Percentiles rank a stretch among this genome's conserved stretches.
Conservation (phyloP, 306 rosid genomes). For the Macrotyloma uniflorum region DNA sequence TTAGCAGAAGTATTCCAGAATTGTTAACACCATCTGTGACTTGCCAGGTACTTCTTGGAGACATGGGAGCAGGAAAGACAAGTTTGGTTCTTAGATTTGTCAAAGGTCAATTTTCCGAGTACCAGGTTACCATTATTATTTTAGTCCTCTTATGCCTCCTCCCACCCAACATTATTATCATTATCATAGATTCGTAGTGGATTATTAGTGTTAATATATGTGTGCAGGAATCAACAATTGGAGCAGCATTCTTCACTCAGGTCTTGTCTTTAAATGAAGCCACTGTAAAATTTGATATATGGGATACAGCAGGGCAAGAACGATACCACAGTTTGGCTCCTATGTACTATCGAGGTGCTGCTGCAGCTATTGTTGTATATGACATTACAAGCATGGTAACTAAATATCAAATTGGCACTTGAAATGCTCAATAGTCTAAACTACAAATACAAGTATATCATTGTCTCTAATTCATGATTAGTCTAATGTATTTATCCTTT, state of each 20-base stretch:
- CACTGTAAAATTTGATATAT: slow-evolving; percentile 81
- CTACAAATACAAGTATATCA: background rate
- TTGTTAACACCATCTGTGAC: background rate
- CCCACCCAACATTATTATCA: background rate
- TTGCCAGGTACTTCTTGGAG: slow-evolving; percentile 82
- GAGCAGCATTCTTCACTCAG: slow-evolving; percentile 92
- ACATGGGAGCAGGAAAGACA: slow-evolving; percentile 92
- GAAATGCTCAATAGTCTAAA: background rate
- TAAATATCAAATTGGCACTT: no score
- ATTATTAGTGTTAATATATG: background rate
- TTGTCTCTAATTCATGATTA: background rate
- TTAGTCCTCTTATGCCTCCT: background rate
- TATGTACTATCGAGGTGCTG: slow-evolving; percentile 96
- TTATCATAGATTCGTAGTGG: background rate
- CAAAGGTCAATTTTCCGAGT: slow-evolving; percentile 83
- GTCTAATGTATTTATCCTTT: background rate
- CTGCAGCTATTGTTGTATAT: slow-evolving; percentile 82
- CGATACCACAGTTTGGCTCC: slow-evolving; percentile 94
- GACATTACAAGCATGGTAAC: slow-evolving; percentile 71
- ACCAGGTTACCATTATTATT: slow-evolving; percentile 55
- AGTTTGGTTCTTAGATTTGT: slow-evolving; percentile 87
- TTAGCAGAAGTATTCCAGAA: background rate
- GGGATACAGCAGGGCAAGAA: slow-evolving; percentile 98
- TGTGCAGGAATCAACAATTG: slow-evolving; percentile 86
- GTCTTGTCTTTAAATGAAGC: slow-evolving; percentile 79